Percentiles rank a stretch among this genome's conserved stretches.
phyloP scores from a whole-genome alignment of 768 basidiomycete species.

The Dentipellis fragilis region DNA sequence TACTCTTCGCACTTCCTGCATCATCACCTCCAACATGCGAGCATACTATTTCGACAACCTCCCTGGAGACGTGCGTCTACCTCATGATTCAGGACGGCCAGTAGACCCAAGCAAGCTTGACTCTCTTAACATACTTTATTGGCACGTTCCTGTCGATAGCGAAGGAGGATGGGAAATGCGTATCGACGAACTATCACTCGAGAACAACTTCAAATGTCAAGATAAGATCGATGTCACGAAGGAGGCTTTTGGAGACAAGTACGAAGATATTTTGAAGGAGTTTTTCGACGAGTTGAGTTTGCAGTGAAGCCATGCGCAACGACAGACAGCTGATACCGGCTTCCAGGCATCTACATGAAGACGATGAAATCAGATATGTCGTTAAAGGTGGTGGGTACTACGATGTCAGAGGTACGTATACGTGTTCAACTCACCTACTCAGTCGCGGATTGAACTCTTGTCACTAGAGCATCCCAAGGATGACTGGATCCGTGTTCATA shows the following conservation, averaged over 20 bases:
- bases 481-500: constrained; percentile 72
- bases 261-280: constrained; percentile 70
- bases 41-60: constrained; percentile 68
- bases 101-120: constrained; percentile 41
- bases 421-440: background rate
- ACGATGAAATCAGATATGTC: constrained; percentile 91
- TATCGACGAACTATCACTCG: constrained; percentile 52
- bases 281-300: constrained; percentile 73
- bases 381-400: constrained; percentile 86
- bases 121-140: constrained; percentile 54
- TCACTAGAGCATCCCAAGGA: constrained; percentile 53
- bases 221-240: constrained; percentile 73
- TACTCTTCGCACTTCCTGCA: background rate
- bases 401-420: constrained; percentile 68
- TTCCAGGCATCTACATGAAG: constrained; percentile 83
- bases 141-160: constrained; percentile 52
- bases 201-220: constrained; percentile 74
- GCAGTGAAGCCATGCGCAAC: background rate
- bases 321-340: background rate
- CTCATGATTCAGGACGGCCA: constrained; percentile 59
- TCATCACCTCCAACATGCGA: constrained; percentile 35
- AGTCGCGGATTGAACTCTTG: background rate
- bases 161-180: constrained; percentile 31
- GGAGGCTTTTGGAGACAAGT: constrained; percentile 70
- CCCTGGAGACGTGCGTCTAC: constrained; percentile 72